Evolutionary conservation across 768 basidiomycete genomes (phyloP).

Genomic region (Fomitopsis serialis): DNA sequence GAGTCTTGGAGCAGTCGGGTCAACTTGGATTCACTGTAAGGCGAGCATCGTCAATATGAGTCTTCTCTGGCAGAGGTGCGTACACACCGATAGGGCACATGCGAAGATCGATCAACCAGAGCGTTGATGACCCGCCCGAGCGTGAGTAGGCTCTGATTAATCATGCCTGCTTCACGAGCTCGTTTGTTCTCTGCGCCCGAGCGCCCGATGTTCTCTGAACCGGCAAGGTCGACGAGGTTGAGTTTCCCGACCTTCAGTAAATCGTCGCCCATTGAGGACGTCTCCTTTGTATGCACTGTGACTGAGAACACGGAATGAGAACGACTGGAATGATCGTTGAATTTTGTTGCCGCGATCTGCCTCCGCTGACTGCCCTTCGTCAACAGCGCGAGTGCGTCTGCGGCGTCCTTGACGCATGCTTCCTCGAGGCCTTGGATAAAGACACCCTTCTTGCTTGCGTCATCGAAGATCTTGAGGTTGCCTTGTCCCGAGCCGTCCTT

Average conservation of each 20-base stretch:
- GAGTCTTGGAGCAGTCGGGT: slow-evolving; percentile 98
- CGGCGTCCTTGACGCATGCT: slow-evolving; percentile 72
- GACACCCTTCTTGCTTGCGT: slow-evolving; percentile 81
- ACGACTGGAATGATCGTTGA: slow-evolving; percentile 96
- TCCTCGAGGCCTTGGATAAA: slow-evolving; percentile 96
- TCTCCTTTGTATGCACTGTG: slow-evolving; percentile 88
- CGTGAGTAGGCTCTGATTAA: slow-evolving; percentile 96
- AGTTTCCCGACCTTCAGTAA: slow-evolving; percentile 90
- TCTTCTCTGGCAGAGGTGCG: slow-evolving; percentile 1
- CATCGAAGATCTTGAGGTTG: slow-evolving; percentile 90
- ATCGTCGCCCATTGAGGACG: slow-evolving; percentile 74
- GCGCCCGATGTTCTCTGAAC: slow-evolving; percentile 95
- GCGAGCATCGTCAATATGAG: neutral
- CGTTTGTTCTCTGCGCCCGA: slow-evolving; percentile 94
- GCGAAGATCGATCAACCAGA: slow-evolving; percentile 84
- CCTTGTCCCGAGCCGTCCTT: slow-evolving; percentile 42
- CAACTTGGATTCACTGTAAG: slow-evolving; percentile 85
- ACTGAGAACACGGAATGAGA: slow-evolving; percentile 98
- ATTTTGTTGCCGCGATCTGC: slow-evolving; percentile 93
- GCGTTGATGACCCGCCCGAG: slow-evolving; percentile 95
- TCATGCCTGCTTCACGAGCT: slow-evolving; percentile 97
- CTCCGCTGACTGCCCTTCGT: slow-evolving; percentile 86
- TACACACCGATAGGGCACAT: slow-evolving; percentile 87
- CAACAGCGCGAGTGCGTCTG: slow-evolving; percentile 78
- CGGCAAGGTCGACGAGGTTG: slow-evolving; percentile 95